phyloP scores from a whole-genome alignment of 176 grass and related monocot genomes.

The Avena eriantha region DNA sequence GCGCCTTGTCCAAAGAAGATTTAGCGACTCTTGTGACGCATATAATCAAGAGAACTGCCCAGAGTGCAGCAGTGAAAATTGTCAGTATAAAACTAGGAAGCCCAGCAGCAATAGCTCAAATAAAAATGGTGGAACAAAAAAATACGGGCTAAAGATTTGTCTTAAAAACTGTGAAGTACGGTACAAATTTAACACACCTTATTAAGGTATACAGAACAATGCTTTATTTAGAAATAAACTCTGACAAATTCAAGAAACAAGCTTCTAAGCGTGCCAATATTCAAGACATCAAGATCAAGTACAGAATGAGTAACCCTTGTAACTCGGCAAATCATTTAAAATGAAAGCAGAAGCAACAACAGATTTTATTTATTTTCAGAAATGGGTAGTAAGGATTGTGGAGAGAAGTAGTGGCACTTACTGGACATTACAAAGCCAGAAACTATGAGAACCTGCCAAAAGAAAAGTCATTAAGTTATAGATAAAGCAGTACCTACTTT shows the following conservation, averaged over 20 bases:
- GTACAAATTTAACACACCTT: background rate
- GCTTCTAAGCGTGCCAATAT: background rate
- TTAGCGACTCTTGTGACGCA: conserved; percentile 87
- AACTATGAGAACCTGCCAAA: conserved; percentile 72
- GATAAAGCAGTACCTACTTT: background rate
- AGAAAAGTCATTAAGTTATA: conserved; percentile 33
- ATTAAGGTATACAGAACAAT: background rate
- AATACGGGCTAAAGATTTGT: background rate
- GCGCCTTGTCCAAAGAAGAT: conserved; percentile 76
- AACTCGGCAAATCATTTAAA: background rate
- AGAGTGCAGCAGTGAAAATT: background rate
- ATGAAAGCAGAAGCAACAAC: background rate
- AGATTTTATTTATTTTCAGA: background rate
- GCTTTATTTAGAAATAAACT: conserved; percentile 7
- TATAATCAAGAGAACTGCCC: conserved; percentile 81
- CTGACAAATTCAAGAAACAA: background rate
- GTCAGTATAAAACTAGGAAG: background rate
- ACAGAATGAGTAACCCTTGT: background rate
- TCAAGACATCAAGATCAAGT: background rate
- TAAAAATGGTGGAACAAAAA: background rate
- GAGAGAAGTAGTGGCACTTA: conserved; percentile 42
- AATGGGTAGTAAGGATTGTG: background rate
- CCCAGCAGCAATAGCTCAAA: background rate
- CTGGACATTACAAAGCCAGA: conserved; percentile 86
- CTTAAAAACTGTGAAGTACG: background rate